Evolutionary conservation across 768 basidiomycete species (phyloP).

Genomic region (Lentinula sp.): DNA sequence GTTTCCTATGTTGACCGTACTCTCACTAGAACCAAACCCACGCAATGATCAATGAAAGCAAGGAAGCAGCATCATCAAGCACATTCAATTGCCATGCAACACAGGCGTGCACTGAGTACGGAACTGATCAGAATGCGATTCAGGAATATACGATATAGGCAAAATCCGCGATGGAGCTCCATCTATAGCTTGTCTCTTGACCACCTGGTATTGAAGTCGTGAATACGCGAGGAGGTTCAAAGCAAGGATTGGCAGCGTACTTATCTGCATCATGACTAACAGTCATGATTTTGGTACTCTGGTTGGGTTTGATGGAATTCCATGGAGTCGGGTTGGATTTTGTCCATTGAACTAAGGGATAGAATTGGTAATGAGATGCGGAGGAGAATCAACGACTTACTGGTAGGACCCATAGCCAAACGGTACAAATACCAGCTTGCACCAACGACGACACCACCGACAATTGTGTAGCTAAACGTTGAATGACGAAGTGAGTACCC

Average conservation of each 20-base stretch:
- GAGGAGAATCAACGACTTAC: constrained; percentile 26
- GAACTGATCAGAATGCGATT: neutral
- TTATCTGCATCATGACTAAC: constrained; percentile 73
- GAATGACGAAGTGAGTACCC: neutral
- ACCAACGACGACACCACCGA: constrained; percentile 46
- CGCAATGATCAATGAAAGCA: too few species aligned
- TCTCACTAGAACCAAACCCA: too few species aligned
- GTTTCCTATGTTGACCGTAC: too few species aligned
- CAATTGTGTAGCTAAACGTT: constrained; percentile 38
- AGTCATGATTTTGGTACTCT: constrained; percentile 65
- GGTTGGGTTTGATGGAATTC: constrained; percentile 71
- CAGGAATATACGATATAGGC: neutral
- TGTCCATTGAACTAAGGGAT: constrained; percentile 42
- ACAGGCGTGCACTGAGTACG: neutral
- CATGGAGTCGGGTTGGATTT: constrained; percentile 83
- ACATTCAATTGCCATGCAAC: too few species aligned
- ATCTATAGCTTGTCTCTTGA: constrained; percentile 6
- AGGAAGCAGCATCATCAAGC: too few species aligned
- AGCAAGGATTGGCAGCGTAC: constrained; percentile 29
- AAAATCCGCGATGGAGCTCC: neutral
- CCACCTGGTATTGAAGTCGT: neutral
- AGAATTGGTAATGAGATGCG: neutral
- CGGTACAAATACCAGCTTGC: constrained; percentile 65
- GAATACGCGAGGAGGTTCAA: neutral
- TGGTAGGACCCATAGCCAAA: constrained; percentile 51